These are phyloP conservation scores for Fagus sylvatica DNA, from an alignment of 306 rosid genomes.

Conservation along the genomic window DNA sequence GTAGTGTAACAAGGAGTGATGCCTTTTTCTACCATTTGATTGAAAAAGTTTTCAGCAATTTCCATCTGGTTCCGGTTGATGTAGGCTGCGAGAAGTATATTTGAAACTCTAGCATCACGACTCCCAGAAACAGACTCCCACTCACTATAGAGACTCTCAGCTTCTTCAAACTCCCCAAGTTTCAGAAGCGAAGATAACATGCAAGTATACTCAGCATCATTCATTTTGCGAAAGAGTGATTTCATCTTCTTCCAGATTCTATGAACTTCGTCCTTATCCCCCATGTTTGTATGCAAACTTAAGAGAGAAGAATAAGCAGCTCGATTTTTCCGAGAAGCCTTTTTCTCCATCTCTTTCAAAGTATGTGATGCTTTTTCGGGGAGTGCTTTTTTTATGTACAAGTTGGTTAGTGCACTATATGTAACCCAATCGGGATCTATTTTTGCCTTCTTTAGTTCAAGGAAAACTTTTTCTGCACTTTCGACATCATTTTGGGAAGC, in stretches of 20 bases:
- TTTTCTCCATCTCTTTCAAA: conserved; percentile 87
- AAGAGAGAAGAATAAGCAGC: conserved; percentile 73
- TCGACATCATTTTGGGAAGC: conserved; percentile 63
- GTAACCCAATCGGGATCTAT: conserved; percentile 82
- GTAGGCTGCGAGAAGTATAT: conserved; percentile 72
- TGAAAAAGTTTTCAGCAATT: conserved; percentile 58
- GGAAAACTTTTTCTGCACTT: conserved; percentile 70
- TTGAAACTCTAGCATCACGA: conserved; percentile 69
- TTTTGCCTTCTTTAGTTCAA: conserved; percentile 66
- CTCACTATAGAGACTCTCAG: conserved; percentile 69
- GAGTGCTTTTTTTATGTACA: conserved; percentile 56
- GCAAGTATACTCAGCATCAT: conserved; percentile 74
- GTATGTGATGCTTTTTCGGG: conserved; percentile 64
- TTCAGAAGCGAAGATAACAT: conserved; percentile 82
- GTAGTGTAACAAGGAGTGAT: conserved; percentile 64
- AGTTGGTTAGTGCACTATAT: conserved; percentile 65
- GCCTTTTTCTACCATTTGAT: conserved; percentile 51
- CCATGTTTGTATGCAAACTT: conserved; percentile 75
- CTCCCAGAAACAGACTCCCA: conserved; percentile 79
- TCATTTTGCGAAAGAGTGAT: conserved; percentile 62
- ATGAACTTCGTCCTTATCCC: conserved; percentile 65
- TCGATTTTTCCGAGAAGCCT: conserved; percentile 46
- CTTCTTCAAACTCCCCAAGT: conserved; percentile 66
- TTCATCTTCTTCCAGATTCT: conserved; percentile 79
- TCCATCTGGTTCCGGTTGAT: conserved; percentile 65